Evolutionary conservation across 164 flowering plant genomes (phyloP), one percentile per base, ranked within the genome.

Genomic region (Pachysandra terminalis): DNA sequence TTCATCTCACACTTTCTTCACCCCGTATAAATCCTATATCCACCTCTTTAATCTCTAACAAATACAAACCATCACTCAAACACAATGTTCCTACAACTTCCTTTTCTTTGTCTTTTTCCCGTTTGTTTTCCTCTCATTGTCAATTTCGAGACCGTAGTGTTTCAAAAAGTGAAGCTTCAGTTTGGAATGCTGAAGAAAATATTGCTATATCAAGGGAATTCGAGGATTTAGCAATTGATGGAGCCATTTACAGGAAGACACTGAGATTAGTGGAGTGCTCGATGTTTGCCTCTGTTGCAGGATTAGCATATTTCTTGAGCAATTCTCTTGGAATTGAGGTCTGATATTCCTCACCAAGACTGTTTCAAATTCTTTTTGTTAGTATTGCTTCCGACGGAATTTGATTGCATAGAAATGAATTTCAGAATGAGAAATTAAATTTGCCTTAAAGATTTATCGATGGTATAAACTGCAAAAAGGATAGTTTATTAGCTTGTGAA

Each of bases 201-300:
- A 19, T 0, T 15, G 67, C 55, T 23, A 41, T 13, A 15, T 26
- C 65, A 52, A 23, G 26, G 53, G 79, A 77, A 8, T 59, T 61
- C 7, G 87, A 80, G 51, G 84, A 87, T 67, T 77, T 90, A 63
- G 84, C 85, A 0, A 63, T 64, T 0, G 81, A 82, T 37, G 85
- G 90, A 9, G 82, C 35, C 48, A 89, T 88, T 60, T 90, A 82
- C 54, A 78, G 70, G 78, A 85, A 83, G 28, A 91, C 93, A 0
- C 66, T 91, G 79, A 84, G 96, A 73, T 72, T 94, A 72, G 96
- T 94, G 35, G 98, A 91, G 81, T 91, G 95, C 75, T 80, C 98
- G n/a, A 94, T 91, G 97, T 87, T 94, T 60, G 93, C 98, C 16
- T 87, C 97, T 21, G 86, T 90, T 64, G 76, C 91, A 35, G 98